These are phyloP conservation scores for Tilletiaria anomala DNA, from an alignment of 1,284 basidiomycete genomes.

Conservation along the genomic window DNA sequence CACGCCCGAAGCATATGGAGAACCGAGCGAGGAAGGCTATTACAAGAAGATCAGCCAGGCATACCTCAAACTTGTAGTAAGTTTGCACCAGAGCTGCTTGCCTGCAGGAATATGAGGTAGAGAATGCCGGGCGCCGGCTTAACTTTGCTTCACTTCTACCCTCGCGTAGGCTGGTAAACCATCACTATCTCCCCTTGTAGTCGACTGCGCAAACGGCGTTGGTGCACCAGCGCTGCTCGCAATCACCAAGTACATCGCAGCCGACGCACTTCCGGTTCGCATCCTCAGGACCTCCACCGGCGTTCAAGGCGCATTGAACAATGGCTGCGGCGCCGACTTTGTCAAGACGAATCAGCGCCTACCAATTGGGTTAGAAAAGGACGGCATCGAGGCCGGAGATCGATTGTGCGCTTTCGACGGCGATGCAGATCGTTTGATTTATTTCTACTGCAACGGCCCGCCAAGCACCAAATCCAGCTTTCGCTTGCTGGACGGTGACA, in stretches of 20 bases:
- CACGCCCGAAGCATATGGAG: slow-evolving; percentile 57
- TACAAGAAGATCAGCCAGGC: slow-evolving; percentile 68
- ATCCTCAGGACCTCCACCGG: slow-evolving; percentile 40
- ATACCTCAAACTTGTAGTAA: slow-evolving; percentile 71
- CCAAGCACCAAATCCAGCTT: slow-evolving; percentile 57
- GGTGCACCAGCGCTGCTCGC: slow-evolving; percentile 49
- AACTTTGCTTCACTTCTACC: too few species aligned
- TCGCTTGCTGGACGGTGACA: slow-evolving; percentile 92
- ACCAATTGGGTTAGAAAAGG: slow-evolving; percentile 28
- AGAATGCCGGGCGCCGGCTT: too few species aligned
- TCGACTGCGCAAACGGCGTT: slow-evolving; percentile 97
- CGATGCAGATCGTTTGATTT: slow-evolving; percentile 93
- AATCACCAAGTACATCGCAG: slow-evolving; percentile 26
- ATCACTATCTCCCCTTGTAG: slow-evolving; percentile 51
- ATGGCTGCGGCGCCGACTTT: slow-evolving; percentile 80
- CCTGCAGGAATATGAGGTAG: too few species aligned
- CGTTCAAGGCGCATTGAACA: slow-evolving; percentile 63
- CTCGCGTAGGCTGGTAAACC: slow-evolving; percentile 8
- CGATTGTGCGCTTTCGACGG: slow-evolving; percentile 88
- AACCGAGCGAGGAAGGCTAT: slow-evolving; percentile 73
- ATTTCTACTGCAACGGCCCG: slow-evolving; percentile 53
- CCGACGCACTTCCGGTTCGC: slow-evolving; percentile 16
- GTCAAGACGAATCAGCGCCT: slow-evolving; percentile 61
- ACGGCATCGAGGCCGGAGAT: slow-evolving; percentile 45
- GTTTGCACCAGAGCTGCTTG: background rate